Evolutionary conservation across 306 rosid species (phyloP), one percentile per base, ranked within the genome.

Genomic region (Casuarina equisetifolia): DNA sequence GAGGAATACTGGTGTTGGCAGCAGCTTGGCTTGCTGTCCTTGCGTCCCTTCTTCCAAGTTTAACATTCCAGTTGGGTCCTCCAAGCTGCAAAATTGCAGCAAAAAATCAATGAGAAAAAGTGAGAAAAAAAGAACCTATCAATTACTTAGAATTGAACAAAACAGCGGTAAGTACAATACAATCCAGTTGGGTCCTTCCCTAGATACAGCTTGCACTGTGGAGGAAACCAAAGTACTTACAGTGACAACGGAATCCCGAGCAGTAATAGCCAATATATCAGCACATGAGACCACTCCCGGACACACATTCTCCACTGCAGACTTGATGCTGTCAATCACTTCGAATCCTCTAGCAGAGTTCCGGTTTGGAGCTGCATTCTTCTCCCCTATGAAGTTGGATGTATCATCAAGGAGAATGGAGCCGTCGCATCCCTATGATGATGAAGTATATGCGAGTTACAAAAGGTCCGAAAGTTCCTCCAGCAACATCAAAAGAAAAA

Each of bases 31-130:
- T 94, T 1, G 98, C 61, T 0, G 87, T 90, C 51, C 36, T 90
- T 0, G 97, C 82, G 40, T 94, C 98, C 83, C 97, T 90, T 86
- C 98, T 89, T 79, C 97, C 97, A 55, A 94, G 81, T 69, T 90
- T 94, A 2, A 94, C 97, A 54, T 89, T 75, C 98, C 98, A 94
- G 16, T 2, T 71, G 39, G 95, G 97, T 0, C 98, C 98, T 76
- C 93, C 97, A 42, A 94, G 97, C 98, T 94, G 48, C 73, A 78
- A 3, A 7, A 3, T 20, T 63, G 8, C 48, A 70, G 6, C 1
- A 15, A 16, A 17, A 10, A 50, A 74, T 10, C 3, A 1, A 40
- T 0, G 4, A 39, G 63, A 73, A 59, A 55, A 2, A 44, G 32
- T 25, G 32, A 25, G 43, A 3, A 12, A 44, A 9, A 43, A 54